Base-by-base conservation (phyloP, 2,329 filamentous ascomycete species). In the Penicillium brasilianum region DNA sequence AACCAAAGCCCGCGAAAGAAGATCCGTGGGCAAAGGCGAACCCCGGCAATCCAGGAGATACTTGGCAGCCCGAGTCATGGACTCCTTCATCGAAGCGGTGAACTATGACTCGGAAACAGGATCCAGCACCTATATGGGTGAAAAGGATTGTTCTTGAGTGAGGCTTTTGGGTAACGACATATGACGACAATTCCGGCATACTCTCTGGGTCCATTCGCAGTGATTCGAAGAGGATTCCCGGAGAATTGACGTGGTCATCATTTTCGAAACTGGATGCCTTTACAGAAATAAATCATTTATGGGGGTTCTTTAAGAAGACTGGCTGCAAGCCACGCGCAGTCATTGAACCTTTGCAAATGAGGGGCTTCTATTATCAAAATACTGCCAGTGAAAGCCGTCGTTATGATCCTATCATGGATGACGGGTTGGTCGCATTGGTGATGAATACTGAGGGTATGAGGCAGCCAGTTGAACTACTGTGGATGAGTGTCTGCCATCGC, bases 31-130 rank as follows among this genome's bases (percentile, higher is more conserved):
- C 83, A 32, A 82, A 80, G 64, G 80, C 82, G 0, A 80, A 74
- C n/a, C 79, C 78, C n/a, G 82, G 58, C 2, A 61, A 81, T 0
- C 85, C 87, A 0, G 82, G 87, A 57, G 87, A 90, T 72, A 80
- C 77, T n/a, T 91, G 88, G 87, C 87, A 90, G 74, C 89, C 89
- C 0, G 72, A 85, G 51, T 78, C 86, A 3, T 91, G 89, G 89
- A 78, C 74, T 5, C 86, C 86, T 4, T 74, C 75, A 2, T 66
- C 79, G n/a, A 72, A 73, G 32, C 80, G 77, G 67, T 70, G 64
- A 66, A 57, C 69, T 73, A 61, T 79, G 70, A 74, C 49, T n/a
- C n/a, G 14, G 25, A 34, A 13, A n/a, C 30, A 25, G 13, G 41
- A 52, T 46, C 28, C 16, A 39, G 22, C 4, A 30, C 22, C 25